These are phyloP conservation scores for Taiwanofungus camphoratus DNA, from an alignment of 1,284 basidiomycete species.

Conservation along the genomic window DNA sequence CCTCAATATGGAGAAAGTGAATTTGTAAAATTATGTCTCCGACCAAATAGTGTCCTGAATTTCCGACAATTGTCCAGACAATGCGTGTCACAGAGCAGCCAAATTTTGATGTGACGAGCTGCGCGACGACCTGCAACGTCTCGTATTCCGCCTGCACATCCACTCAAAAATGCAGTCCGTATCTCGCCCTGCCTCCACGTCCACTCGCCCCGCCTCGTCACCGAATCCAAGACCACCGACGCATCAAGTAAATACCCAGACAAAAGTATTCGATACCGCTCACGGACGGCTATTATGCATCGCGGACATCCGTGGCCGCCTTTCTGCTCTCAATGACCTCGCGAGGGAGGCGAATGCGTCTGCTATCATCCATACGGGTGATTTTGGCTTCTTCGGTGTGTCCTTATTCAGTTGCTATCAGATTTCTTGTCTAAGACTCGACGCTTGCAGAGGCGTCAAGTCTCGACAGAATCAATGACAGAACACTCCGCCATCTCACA, in stretches of 20 bases:
- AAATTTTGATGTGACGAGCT: slow-evolving; percentile 5
- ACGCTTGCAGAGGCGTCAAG: slow-evolving; percentile 60
- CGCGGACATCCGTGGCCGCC: slow-evolving; percentile 89
- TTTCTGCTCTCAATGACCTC: slow-evolving; percentile 86
- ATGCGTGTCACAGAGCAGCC: no score
- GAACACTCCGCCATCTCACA: slow-evolving; percentile 91
- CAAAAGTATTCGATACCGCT: slow-evolving; percentile 66
- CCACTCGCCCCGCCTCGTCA: slow-evolving; percentile 48
- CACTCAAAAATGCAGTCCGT: slow-evolving; percentile 30
- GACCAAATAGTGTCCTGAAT: no score
- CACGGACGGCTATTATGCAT: slow-evolving; percentile 91
- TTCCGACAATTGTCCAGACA: no score
- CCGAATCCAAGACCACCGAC: slow-evolving; percentile 45
- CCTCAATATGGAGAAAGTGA: no score
- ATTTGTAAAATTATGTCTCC: no score
- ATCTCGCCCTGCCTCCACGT: slow-evolving; percentile 54
- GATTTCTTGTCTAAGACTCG: slow-evolving; percentile 4
- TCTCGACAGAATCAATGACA: slow-evolving; percentile 87
- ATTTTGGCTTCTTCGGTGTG: slow-evolving; percentile 97
- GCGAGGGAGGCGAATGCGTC: slow-evolving; percentile 86
- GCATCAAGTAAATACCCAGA: slow-evolving; percentile 67
- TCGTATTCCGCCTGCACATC: slow-evolving; percentile 10
- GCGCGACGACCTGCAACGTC: slow-evolving; percentile 4
- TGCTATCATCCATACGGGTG: slow-evolving; percentile 96
- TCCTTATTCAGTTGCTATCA: slow-evolving; percentile 8